These are phyloP conservation scores for Beverwykella pulmonaria DNA, from an alignment of 495 filamentous ascomycete species.

Conservation along the genomic window DNA sequence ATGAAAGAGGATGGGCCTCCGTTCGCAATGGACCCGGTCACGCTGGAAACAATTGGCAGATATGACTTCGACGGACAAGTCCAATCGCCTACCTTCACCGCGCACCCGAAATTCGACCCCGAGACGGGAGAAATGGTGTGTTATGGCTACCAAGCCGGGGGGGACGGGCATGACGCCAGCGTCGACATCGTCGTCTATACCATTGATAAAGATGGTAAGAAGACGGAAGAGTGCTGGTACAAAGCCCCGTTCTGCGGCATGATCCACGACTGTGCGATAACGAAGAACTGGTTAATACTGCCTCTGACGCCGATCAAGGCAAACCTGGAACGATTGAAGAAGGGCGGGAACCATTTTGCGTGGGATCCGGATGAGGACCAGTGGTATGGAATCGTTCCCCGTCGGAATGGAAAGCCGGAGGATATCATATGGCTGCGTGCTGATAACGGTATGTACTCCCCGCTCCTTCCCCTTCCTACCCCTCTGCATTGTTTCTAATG, in stretches of 20 bases:
- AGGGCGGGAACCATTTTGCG: conserved; percentile 38
- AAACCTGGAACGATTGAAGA: conserved; percentile 34
- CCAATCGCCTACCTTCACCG: conserved; percentile 57
- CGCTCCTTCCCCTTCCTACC: not conserved
- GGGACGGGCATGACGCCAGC: conserved; percentile 38
- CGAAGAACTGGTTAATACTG: conserved; percentile 38
- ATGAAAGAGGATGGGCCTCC: conserved; percentile 41
- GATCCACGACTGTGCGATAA: conserved; percentile 40
- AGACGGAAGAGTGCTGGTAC: conserved; percentile 41
- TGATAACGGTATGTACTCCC: conserved; percentile 34
- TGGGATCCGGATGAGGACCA: conserved; percentile 41
- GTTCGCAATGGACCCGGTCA: conserved; percentile 39
- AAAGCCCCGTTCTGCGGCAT: conserved; percentile 40
- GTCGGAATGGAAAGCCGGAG: conserved; percentile 37
- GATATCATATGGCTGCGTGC: conserved; percentile 37
- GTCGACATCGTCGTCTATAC: conserved; percentile 39
- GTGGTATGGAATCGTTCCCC: conserved; percentile 38
- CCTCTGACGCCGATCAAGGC: conserved; percentile 38
- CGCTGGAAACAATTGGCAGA: conserved; percentile 37
- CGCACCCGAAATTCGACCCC: conserved; percentile 65
- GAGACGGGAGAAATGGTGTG: conserved; percentile 53
- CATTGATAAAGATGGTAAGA: conserved; percentile 38
- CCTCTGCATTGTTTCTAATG: not conserved
- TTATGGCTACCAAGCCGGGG: conserved; percentile 47
- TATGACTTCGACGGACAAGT: conserved; percentile 60